These are phyloP conservation scores for Ophiostoma ulmi DNA, from an alignment of 2,329 filamentous ascomycete species.

Conservation along the genomic window DNA sequence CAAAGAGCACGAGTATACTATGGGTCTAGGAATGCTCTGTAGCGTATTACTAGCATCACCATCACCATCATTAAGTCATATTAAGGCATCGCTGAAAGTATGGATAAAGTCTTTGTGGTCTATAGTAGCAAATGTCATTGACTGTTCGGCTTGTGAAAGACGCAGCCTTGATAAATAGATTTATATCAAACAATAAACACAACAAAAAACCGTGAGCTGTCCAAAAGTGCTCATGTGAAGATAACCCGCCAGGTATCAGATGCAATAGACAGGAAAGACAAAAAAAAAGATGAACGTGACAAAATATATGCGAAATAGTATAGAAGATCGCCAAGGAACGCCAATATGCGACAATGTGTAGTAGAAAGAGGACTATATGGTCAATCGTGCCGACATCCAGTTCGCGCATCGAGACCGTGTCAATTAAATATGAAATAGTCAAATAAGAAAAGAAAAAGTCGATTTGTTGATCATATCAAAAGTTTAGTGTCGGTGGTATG, in stretches of 20 bases:
- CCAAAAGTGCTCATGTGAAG: background rate
- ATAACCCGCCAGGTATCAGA: background rate
- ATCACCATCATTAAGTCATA: background rate
- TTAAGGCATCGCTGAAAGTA: too few species aligned
- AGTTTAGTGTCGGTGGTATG: background rate
- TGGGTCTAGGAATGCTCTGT: background rate
- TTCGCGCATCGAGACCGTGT: conserved; percentile 18
- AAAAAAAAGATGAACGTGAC: background rate
- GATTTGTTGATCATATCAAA: background rate
- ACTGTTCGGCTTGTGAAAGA: background rate
- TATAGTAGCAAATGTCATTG: background rate
- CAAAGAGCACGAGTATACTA: background rate
- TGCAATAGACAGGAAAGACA: background rate
- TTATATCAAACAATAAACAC: background rate
- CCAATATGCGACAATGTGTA: conserved; percentile 5
- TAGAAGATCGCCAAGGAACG: background rate
- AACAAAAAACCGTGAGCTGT: conserved; percentile 7
- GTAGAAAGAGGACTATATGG: conserved; percentile 3
- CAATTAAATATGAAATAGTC: background rate
- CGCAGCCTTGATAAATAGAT: background rate
- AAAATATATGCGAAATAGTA: background rate
- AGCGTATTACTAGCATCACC: background rate
- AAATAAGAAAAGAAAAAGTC: conserved; percentile 3
- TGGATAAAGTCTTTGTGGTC: background rate
- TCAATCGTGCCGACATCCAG: conserved; percentile 21